Base-by-base conservation (phyloP, 1,284 basidiomycete species). In the Waitea zeae region DNA sequence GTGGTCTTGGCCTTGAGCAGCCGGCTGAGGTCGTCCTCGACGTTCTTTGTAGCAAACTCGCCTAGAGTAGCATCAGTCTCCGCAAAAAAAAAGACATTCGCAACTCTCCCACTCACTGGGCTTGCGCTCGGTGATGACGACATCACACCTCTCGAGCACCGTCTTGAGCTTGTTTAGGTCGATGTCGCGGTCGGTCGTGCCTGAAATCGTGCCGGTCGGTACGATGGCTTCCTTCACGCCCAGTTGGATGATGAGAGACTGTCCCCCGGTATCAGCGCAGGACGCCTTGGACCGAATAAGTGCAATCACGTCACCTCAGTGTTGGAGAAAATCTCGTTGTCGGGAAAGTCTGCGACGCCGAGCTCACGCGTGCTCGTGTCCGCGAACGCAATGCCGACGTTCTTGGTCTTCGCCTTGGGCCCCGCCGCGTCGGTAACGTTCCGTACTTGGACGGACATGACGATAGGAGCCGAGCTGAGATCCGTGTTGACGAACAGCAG, bases 261-360 rank as follows among this genome's bases (percentile, higher is more conserved):
- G 41, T 11, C 34, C 31, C 29, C 24, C 5, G 11, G 20, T 7
- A 17, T 36, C 28, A 39, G 22, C 31, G 17, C 31, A 24, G 27
- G n/a, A n/a, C n/a, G n/a, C n/a, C n/a, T n/a, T n/a, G n/a, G n/a
- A n/a, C n/a, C n/a, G n/a, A n/a, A n/a, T n/a, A n/a, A n/a, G n/a
- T n/a, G n/a, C n/a, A n/a, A n/a, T n/a, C n/a, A n/a, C n/a, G 57
- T 32, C 38, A 89, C 89, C 64, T 98, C 93, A 3, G 82, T 81
- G 49, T 98, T 98, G 1, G 87, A 90, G 55, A 92, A 97, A 9
- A 92, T 62, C 42, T 98, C 95, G 46, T 93, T 95, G 49, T 99
- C 95, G 1, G 79, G 73, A 46, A 87, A 98, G 43, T 98, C 88
- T 12, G 86, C 67, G 0, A 80, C 72, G 4, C 82, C 82, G 3